Percentiles rank a stretch among this genome's conserved stretches.
Evolutionary conservation across 495 filamentous ascomycete species (phyloP).

Genomic region (Podospora anserina): DNA sequence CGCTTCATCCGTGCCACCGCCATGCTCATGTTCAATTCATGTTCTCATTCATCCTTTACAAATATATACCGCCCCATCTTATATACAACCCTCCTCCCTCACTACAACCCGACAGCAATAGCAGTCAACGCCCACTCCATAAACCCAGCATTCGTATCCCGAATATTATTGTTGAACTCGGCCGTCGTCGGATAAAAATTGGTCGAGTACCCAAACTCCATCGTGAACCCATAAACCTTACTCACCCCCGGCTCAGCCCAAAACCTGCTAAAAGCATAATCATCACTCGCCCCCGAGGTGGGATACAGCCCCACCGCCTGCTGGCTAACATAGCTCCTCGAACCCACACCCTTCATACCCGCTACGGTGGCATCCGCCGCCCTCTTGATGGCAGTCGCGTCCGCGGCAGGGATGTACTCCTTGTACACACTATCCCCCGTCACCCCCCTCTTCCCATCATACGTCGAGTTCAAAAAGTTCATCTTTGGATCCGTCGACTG

Average conservation of each 20-base stretch:
- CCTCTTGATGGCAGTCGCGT: constrained; percentile 24
- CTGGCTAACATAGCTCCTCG: constrained; percentile 28
- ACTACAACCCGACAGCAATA: constrained; percentile 17
- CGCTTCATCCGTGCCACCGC: too few species aligned
- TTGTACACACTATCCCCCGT: constrained; percentile 33
- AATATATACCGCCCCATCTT: not conserved
- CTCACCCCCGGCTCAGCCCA: constrained; percentile 29
- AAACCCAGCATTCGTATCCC: constrained; percentile 40
- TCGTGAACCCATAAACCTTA: constrained; percentile 38
- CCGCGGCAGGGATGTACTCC: constrained; percentile 35
- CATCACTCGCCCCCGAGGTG: constrained; percentile 37
- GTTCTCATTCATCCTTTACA: too few species aligned
- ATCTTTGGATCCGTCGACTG: constrained; percentile 29
- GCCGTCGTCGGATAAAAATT: constrained; percentile 38
- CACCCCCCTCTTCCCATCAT: constrained; percentile 38
- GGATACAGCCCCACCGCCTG: constrained; percentile 37
- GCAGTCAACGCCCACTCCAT: constrained; percentile 33
- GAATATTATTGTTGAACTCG: constrained; percentile 36
- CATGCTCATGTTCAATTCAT: too few species aligned
- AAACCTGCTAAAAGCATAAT: constrained; percentile 36
- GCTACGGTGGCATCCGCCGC: constrained; percentile 26
- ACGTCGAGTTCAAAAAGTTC: constrained; percentile 40
- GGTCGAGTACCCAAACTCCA: constrained; percentile 44
- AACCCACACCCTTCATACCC: constrained; percentile 32
- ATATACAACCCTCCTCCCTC: not conserved